Percentiles rank a stretch among this genome's conserved stretches.
Conservation (phyloP, 2,329 filamentous ascomycete genomes). For the Lachnellula cervina region DNA sequence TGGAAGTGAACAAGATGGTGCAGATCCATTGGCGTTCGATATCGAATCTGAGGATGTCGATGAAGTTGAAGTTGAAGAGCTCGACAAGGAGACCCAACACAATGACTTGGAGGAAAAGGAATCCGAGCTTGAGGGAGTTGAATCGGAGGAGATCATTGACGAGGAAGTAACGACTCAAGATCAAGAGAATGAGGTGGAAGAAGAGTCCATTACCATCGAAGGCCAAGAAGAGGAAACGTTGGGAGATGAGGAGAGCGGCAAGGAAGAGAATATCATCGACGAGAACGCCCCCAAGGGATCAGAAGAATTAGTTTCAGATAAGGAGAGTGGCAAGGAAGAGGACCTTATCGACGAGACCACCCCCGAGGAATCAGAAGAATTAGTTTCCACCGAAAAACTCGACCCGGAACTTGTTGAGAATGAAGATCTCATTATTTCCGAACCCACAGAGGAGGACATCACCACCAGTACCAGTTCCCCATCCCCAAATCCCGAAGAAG, state of each 20-base stretch:
- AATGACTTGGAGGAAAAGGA: conserved; percentile 9
- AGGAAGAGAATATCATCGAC: conserved; percentile 26
- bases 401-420: conserved; percentile 13
- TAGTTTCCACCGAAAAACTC: not conserved
- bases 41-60: not conserved
- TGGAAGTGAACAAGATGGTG: conserved; percentile 8
- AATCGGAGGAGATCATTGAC: conserved; percentile 3
- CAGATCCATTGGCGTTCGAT: conserved; percentile 9
- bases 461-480: not conserved
- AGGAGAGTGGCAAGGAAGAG: not conserved
- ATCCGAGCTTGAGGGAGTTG: conserved; percentile 3
- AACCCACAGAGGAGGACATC: not conserved
- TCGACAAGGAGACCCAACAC: conserved; percentile 6
- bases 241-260: conserved; percentile 24
- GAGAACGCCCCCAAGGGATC: no score
- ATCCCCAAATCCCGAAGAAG: not conserved
- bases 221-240: conserved; percentile 13
- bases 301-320: not conserved
- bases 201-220: not conserved
- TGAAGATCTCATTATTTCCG: conserved; percentile 8
- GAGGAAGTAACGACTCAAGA: not conserved
- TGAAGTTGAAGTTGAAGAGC: conserved; percentile 7
- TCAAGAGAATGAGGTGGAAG: conserved; percentile 10
- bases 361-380: conserved; percentile 2
- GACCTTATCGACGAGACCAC: not conserved